A percentile compares a stretch with the other conserved stretches of the same genome.
Evolutionary conservation across 2,329 filamentous ascomycete species (phyloP).

Genomic region (Microdochium nivale): DNA sequence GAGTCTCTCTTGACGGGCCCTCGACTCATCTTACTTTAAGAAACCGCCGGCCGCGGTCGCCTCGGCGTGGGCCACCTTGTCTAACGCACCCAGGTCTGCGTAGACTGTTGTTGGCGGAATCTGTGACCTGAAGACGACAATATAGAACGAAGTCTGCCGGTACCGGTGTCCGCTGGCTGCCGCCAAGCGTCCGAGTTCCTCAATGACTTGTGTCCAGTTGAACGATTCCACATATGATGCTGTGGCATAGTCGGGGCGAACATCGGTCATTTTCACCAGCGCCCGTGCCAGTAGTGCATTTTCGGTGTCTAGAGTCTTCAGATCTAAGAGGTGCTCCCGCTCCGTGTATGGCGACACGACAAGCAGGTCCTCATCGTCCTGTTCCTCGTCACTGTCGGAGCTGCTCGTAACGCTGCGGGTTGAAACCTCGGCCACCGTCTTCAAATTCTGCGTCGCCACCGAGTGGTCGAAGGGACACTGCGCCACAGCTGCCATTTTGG

Average conservation of each 20-base stretch:
- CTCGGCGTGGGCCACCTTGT: slow-evolving; percentile 72
- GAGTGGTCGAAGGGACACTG: not conserved
- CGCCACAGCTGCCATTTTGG: not conserved
- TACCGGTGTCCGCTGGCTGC: slow-evolving; percentile 40
- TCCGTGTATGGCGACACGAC: slow-evolving; percentile 71
- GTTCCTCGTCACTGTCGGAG: not conserved
- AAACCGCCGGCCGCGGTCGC: slow-evolving; percentile 73
- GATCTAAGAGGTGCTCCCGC: slow-evolving; percentile 61
- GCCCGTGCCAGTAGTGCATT: slow-evolving; percentile 65
- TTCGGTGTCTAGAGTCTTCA: slow-evolving; percentile 55
- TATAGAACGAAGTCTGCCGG: slow-evolving; percentile 62
- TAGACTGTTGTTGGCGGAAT: slow-evolving; percentile 61
- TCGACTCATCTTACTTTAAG: slow-evolving; percentile 50
- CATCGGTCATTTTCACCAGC: slow-evolving; percentile 53
- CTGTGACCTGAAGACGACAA: slow-evolving; percentile 74
- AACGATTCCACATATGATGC: slow-evolving; percentile 65
- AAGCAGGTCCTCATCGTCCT: slow-evolving; percentile 29
- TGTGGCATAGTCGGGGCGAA: slow-evolving; percentile 66
- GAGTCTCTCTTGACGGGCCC: not conserved
- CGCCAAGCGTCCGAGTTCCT: slow-evolving; percentile 44
- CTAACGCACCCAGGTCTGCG: slow-evolving; percentile 60
- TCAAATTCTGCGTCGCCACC: not conserved
- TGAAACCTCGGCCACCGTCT: not conserved
- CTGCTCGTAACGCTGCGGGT: not conserved
- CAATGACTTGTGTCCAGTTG: slow-evolving; percentile 63